Conservation (phyloP, 169 alveolate genomes). For the Eimeria praecox region DNA sequence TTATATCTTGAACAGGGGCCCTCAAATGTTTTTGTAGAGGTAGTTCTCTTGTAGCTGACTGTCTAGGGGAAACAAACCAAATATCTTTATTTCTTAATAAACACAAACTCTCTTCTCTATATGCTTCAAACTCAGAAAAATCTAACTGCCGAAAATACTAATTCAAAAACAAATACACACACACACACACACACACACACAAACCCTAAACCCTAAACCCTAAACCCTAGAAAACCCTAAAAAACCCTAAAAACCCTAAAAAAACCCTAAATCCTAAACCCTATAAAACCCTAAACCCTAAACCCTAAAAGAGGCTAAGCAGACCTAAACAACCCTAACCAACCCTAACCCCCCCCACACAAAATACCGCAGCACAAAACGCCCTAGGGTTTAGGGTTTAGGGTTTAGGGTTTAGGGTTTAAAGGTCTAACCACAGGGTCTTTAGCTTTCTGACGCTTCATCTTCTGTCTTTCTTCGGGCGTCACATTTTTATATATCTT, state of each 20-base stretch:
- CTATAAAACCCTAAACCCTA: no score
- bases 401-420: constrained; percentile 49
- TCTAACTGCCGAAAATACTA: neutral
- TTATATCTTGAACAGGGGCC: neutral
- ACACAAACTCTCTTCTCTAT: neutral
- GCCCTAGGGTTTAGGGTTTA: constrained; percentile 31
- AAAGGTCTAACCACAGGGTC: constrained; percentile 5
- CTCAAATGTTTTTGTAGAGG: neutral
- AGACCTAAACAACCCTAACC: neutral
- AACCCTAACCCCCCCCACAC: no score
- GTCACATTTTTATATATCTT: neutral
- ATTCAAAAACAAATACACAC: neutral
- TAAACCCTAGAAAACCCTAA: no score
- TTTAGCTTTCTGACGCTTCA: neutral
- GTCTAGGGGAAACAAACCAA: neutral
- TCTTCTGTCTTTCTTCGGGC: neutral
- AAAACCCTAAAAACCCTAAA: no score
- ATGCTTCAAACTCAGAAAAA: neutral
- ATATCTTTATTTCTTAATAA: neutral
- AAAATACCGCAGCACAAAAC: no score
- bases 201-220: no score
- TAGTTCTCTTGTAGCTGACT: constrained; percentile 9
- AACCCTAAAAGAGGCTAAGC: no score
- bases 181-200: no score
- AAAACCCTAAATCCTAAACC: no score